Evolutionary conservation across 768 basidiomycete species (phyloP), one percentile per base, ranked within the genome.

Genomic region (Pleurotus cornucopiae): DNA sequence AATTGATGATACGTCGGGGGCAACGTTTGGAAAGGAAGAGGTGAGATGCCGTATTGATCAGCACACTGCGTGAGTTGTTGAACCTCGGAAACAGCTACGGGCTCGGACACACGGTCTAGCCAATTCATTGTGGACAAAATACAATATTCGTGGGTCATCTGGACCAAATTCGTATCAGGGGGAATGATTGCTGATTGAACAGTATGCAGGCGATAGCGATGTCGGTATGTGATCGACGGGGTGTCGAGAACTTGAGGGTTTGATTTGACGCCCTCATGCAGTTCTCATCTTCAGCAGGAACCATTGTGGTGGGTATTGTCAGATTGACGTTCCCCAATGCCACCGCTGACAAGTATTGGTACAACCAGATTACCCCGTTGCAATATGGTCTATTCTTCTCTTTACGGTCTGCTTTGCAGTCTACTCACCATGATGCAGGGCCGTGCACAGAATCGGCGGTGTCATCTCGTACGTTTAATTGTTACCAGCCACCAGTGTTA

Each of bases 221-320:
- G 77, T 80, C 46, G 81, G 82, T 83, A 66, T 34, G 79, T 65
- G n/a, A 37, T 23, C 34, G n/a, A 26, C n/a, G n/a, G 38, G 9
- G 26, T 21, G 13, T 47, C 47, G 34, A 14, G 7, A n/a, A 26
- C 20, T 4, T 25, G 2, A 18, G 47, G n/a, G 21, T 45, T 34
- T 40, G 21, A 41, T 23, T 23, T 39, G 14, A 38, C 30, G 30
- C 30, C 30, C 11, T 34, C 30, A 34, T 34, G 20, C 60, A 88
- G 87, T 85, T 6, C 71, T 86, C 55, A 63, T 87, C 41, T 86
- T 82, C 66, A 84, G 85, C 58, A 77, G 83, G 25, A 89, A 89
- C 64, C 83, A 87, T 61, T 64, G 87, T 41, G 86, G 85, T 83
- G 59, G 41, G 75, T 63, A 52, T 40, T 14, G 25, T 14, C 14